phyloP scores from a whole-genome alignment of 108 stramenopile genomes.

The Conticribra weissflogii region DNA sequence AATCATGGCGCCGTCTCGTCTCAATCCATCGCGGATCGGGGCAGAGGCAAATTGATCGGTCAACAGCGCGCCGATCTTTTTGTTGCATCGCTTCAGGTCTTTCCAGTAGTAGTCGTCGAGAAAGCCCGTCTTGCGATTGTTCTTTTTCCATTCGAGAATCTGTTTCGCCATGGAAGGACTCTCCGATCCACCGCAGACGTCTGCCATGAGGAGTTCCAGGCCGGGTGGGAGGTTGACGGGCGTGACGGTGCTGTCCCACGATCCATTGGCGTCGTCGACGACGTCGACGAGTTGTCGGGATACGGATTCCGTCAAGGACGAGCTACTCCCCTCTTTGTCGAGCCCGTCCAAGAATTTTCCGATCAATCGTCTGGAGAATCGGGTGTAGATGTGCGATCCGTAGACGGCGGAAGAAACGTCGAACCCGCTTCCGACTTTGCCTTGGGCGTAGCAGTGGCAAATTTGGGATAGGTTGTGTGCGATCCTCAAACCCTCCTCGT shows the following conservation, averaged over 20 bases:
- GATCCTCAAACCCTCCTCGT: conserved; percentile 40
- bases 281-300: conserved; percentile 21
- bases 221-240: conserved; percentile 68
- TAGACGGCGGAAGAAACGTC: conserved; percentile 91
- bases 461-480: conserved; percentile 93
- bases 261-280: conserved; percentile 26
- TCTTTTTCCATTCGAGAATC: conserved; percentile 80
- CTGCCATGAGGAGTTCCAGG: conserved; percentile 86
- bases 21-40: conserved; percentile 24
- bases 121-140: conserved; percentile 43
- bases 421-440: conserved; percentile 97
- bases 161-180: conserved; percentile 94
- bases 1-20: conserved; percentile 53
- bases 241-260: conserved; percentile 66
- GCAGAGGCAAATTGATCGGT: conserved; percentile 36
- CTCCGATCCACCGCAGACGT: conserved; percentile 95
- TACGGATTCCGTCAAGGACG: conserved; percentile 15
- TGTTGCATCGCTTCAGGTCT: conserved; percentile 67
- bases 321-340: conserved; percentile 11
- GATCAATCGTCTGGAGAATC: conserved; percentile 74
- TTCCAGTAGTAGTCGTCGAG: conserved; percentile 75
- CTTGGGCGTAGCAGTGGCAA: conserved; percentile 93
- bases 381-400: conserved; percentile 89
- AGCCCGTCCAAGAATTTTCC: conserved; percentile 62
- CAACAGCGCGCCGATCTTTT: conserved; percentile 56